phyloP scores from a whole-genome alignment of 2,329 filamentous ascomycete species.

The Fonsecaea monophora region DNA sequence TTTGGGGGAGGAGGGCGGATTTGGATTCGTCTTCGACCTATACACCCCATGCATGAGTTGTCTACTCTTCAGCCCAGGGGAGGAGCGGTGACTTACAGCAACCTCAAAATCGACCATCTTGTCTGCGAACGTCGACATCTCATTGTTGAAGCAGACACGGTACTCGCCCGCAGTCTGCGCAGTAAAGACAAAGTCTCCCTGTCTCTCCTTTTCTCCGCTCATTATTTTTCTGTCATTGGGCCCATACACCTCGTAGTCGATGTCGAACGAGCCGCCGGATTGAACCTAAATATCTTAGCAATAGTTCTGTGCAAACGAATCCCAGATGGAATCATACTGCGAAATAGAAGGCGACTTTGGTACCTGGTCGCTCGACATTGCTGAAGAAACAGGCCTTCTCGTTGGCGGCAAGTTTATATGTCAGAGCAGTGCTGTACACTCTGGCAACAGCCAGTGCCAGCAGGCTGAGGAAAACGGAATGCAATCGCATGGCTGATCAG shows the following conservation, averaged over 20 bases:
- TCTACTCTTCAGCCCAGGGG: conserved; percentile 29
- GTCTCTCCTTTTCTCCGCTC: conserved; percentile 86
- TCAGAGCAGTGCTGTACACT: conserved; percentile 86
- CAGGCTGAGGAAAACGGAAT: conserved; percentile 68
- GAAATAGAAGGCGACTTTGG: conserved; percentile 98
- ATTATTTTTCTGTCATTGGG: conserved; percentile 82
- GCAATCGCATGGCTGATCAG: conserved; percentile 66
- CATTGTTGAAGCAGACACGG: conserved; percentile 97
- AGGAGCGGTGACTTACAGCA: conserved; percentile 67
- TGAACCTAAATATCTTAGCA: conserved; percentile 70
- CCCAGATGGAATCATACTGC: conserved; percentile 69
- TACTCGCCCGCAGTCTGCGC: conserved; percentile 88
- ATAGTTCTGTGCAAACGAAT: neutral
- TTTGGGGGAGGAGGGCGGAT: conserved; percentile 76
- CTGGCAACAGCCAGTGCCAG: conserved; percentile 73
- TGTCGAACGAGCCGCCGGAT: conserved; percentile 96
- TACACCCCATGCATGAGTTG: conserved; percentile 20
- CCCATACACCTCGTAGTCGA: conserved; percentile 88
- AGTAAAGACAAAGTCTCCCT: conserved; percentile 98
- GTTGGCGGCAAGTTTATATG: conserved; percentile 87
- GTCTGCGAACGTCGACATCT: conserved; percentile 97
- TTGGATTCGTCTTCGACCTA: conserved; percentile 89
- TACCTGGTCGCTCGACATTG: conserved; percentile 74
- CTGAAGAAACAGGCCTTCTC: conserved; percentile 97
- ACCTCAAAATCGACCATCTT: conserved; percentile 99